Evolutionary conservation across 2,329 filamentous ascomycete genomes (phyloP), one percentile per base, ranked within the genome.

Genomic region (Pezicula neosporulosa): DNA sequence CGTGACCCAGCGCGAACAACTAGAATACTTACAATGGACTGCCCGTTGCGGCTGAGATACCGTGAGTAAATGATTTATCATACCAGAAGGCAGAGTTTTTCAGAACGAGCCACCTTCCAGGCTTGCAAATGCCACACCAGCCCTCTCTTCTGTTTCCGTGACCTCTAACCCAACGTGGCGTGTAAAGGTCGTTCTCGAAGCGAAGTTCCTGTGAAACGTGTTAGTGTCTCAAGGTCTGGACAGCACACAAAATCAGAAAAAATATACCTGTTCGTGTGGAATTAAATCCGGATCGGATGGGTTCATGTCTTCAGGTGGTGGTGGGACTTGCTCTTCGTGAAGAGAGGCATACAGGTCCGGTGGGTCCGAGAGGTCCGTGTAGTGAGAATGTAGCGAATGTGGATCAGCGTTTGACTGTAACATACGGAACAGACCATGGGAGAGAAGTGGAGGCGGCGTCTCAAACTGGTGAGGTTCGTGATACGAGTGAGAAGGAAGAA

Each of bases 41-140:
- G 21, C 90, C 89, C 0, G 89, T 93, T 4, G 87, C 86, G 27
- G 88, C 89, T 64, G 87, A 90, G 67, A 95, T 90, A 46, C 90
- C 90, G 64, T 95, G 90, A 2, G 87, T 90, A 68, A 94, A 95
- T 51, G 86, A 89, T 75, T 94, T 93, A 73, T 95, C 90, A 69
- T 95, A 95, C 90, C 90, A 95, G 68, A 90, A 96, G 6, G 90
- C 90, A 50, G 87, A 92, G 71, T 95, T 94, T 74, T 94, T 95
- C 53, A 96, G 75, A 15, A 92, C 89, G 49, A 93, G 80, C 90
- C 90, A 95, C 46, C 89, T 78, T 3, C 89, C 89, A 2, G 89
- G 87, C 67, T 91, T 92, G 75, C 90, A 95, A 60, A 93, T 88
- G 19, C 89, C 89, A 63, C 90, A 95, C 89, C 90, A 96, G 3